A percentile compares a stretch with the other conserved stretches of the same genome.
phyloP scores from a whole-genome alignment of 2,329 filamentous ascomycete genomes.

The Diplodia mutila region DNA sequence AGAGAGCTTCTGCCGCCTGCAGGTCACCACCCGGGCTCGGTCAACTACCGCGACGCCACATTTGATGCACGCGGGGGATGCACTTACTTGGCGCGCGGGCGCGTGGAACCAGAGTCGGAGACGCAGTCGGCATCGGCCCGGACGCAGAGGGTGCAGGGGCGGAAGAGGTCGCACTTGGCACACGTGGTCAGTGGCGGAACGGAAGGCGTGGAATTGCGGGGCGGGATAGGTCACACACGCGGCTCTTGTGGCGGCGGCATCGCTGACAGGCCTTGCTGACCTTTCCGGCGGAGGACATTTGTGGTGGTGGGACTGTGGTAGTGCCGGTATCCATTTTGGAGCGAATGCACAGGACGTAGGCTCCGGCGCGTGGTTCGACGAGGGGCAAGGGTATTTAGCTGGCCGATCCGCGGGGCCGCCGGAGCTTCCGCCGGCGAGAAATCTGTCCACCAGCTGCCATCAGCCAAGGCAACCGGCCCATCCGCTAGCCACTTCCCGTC shows the following conservation, averaged over 20 bases:
- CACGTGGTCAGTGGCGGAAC: not conserved
- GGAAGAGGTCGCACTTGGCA: constrained; percentile 39
- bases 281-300: constrained; percentile 24
- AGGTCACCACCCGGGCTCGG: no score
- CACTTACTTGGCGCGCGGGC: not conserved
- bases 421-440: not conserved
- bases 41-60: not conserved
- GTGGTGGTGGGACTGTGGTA: not conserved
- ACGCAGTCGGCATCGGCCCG: constrained; percentile 34
- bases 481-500: not conserved
- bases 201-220: not conserved
- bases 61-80: no score
- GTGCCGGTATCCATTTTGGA: not conserved
- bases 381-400: not conserved
- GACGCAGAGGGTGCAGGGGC: constrained; percentile 41
- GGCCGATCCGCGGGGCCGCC: not conserved
- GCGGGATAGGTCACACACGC: constrained; percentile 30
- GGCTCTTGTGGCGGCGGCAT: constrained; percentile 39
- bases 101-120: constrained; percentile 24
- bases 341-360: not conserved
- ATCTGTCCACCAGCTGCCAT: no score
- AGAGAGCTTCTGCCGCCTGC: not conserved
- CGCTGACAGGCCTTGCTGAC: constrained; percentile 38
- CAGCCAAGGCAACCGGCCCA: no score
- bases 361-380: not conserved